Evolutionary conservation across 345 rosid species (phyloP), one percentile per base, ranked within the genome.

Genomic region (Acer yangbiense): DNA sequence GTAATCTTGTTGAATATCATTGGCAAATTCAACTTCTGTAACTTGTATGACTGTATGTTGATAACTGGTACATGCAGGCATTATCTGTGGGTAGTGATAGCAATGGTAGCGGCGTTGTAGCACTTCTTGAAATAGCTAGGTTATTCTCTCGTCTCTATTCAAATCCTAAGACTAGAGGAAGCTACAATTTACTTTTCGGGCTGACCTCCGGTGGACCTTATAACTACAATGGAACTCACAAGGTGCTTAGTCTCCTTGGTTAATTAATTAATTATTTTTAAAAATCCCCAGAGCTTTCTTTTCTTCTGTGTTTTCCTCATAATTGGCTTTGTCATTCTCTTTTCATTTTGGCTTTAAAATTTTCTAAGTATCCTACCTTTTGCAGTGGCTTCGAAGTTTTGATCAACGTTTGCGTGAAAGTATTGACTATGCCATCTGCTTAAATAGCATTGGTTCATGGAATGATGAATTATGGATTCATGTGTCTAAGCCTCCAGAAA

Each of bases 351-450:
- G 5, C 55, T 27, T 12, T 72, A 10, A 23, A 35, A 23, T 73
- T 78, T 73, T 69, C 16, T 63, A 65, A 76, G 63, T 77, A 16
- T 74, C 9, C 27, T 82, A 64, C 72, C 43, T 83, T 83, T 65
- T 87, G 86, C 86, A 96, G 99, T 96, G 99, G 99, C 93, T 96
- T 81, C 86, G 89, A 82, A 96, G 97, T 87, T 90, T 96, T 82
- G 99, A 96, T 84, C 99, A 96, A 79, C 94, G 97, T 72, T 79
- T 92, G 86, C 95, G 95, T 74, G 99, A 96, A 90, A 91, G 93
- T 82, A 89, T 96, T 75, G 99, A 96, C 81, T 94, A 94, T 88
- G 99, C 99, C 72, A 88, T 96, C 79, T 96, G 99, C 89, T 89
- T 96, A 81, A 96, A 96, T 88, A 94, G 94, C 78, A 77, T 96